Conservation (phyloP, 192 early-diverging fungal genomes). For the Coemansia sp. region DNA sequence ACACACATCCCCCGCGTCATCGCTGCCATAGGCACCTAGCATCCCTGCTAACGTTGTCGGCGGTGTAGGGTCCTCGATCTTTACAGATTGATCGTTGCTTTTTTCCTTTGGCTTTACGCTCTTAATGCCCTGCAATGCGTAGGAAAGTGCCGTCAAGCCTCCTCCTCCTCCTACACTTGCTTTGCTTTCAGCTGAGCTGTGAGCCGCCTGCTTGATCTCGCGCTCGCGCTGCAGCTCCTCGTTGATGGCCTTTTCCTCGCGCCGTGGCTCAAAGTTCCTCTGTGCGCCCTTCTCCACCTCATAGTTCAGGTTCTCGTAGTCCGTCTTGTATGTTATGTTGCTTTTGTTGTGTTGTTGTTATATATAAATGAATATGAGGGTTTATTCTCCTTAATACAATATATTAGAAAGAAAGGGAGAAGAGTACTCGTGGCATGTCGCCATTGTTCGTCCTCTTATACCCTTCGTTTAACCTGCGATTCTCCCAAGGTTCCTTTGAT, state of each 20-base stretch:
- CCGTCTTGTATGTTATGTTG: conserved; percentile 98
- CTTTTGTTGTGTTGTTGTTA: no score
- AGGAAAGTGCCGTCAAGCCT: conserved; percentile 2
- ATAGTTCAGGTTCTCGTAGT: conserved; percentile 94
- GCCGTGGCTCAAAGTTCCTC: conserved; percentile 95
- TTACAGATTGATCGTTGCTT: background rate
- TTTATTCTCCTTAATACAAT: no score
- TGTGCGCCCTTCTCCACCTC: conserved; percentile 88
- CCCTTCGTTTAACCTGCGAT: no score
- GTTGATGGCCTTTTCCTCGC: conserved; percentile 65
- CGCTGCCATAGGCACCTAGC: conserved; percentile 42
- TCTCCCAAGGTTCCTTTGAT: no score
- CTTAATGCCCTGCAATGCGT: conserved; percentile 27
- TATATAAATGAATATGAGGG: no score
- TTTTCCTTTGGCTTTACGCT: conserved; percentile 9
- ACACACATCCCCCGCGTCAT: conserved; percentile 8
- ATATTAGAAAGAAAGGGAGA: no score
- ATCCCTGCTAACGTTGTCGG: conserved; percentile 25
- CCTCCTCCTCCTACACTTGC: background rate
- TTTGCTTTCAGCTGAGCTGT: background rate
- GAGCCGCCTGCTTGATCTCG: conserved; percentile 7
- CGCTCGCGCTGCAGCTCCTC: conserved; percentile 58
- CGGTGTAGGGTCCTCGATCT: background rate
- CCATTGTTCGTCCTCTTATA: no score
- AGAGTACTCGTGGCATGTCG: no score